Base-by-base conservation (phyloP, 2,329 filamentous ascomycete genomes). In the Ramularia collo-cygni region DNA sequence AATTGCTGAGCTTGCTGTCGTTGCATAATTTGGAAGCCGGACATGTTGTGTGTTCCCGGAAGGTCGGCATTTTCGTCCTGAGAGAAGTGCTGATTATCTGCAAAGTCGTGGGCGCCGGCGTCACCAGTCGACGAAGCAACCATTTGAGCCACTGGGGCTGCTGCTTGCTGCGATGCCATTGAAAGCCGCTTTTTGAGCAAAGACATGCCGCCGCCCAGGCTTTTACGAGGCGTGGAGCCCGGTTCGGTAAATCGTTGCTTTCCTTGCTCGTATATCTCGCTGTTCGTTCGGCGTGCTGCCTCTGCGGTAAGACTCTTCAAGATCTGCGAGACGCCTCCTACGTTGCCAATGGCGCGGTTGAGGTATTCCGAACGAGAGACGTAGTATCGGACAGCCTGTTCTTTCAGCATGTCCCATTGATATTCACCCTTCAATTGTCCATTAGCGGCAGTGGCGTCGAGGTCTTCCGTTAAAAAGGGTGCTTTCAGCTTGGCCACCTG, bases 321-420 rank as follows among this genome's bases (percentile, higher is more conserved):
- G 35, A 72, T 65, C n/a, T 44, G 52, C 9, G 62, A 53, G 9
- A 68, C 48, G n/a, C 69, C 68, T 2, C 70, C 71, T 42, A 67
- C 62, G 2, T 50, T 35, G 8, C 57, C 50, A 13, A 79, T 61
- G 1, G 62, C 56, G 2, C 51, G 37, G 14, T 64, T 55, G 29
- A 79, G 64, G 43, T 77, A 70, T 8, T 31, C 21, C 34, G 46
- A 41, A 26, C 57, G 55, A 8, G 36, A 18, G 2, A 48, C 42
- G 36, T 44, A 52, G 38, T 57, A 61, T 12, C 37, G 28, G 10
- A 57, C 15, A 3, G 48, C 54, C 7, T 64, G 56, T 1, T 67
- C 47, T 4, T 72, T 53, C 37, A 77, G 74, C 2, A 58, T 50
- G 1, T 62, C 50, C 74, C 75, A 79, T 3, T 67, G 63, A 51